Base-by-base conservation (phyloP, 139 green algal genomes). In the Pedinophyceae sp. region DNA sequence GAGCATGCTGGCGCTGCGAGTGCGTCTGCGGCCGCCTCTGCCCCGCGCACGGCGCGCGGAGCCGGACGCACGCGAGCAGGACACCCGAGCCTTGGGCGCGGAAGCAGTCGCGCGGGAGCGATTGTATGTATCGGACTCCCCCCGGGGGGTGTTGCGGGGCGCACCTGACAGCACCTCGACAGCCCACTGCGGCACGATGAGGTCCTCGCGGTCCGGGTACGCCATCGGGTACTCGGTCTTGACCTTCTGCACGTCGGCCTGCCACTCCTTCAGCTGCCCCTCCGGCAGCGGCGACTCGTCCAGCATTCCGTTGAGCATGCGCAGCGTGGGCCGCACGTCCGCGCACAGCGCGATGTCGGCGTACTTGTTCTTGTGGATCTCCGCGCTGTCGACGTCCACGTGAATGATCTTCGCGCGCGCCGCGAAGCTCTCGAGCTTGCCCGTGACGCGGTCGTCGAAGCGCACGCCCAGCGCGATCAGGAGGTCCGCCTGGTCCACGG, bases 281-380 rank as follows among this genome's bases (percentile, higher is more conserved):
- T 30, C 4, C 41, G 54, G 30, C 1, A 75, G 0, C 0, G 68
- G 60, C 6, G 76, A 40, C 23, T 59, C 30, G 17, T 59, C 59
- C 22, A 87, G 60, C 38, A 72, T 27, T 27, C 62, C 48, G 61
- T 85, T 85, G 23, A 87, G 58, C 29, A 50, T 46, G 43, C 50
- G 43, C 41, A 80, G 48, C 24, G 61, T 30, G 3, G 1, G 27
- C 19, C 1, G 17, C 26, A 48, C 70, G 64, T 97, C 86, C 20
- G 85, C 67, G 58, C 61, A 85, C 25, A 96, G 55, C 7, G 85
- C 68, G 46, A 96, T 75, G 68, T 93, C 75, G 19, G 88, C 77
- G 6, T 77, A 30, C 81, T 99, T 99, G 91, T 99, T 99, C 81
- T 99, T 99, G 68, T 82, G 58, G 63, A 99, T 95, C 78, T 99